Conservation (phyloP, 2,329 filamentous ascomycete genomes). For the Monosporascus cannonballus region DNA sequence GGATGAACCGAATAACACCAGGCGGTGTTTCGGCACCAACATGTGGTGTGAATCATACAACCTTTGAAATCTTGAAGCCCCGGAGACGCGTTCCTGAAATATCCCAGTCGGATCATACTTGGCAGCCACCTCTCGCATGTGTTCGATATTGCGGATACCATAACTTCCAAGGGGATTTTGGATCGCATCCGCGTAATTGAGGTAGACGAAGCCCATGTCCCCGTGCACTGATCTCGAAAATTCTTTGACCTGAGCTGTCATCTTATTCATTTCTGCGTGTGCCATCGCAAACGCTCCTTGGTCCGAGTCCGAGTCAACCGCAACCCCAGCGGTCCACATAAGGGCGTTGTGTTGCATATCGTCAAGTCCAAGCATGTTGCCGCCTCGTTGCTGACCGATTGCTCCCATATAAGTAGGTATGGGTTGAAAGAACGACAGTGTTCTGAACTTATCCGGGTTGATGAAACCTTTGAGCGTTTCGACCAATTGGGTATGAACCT, state of each 20-base stretch:
- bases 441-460: constrained; percentile 11
- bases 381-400: constrained; percentile 12
- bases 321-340: constrained; percentile 14
- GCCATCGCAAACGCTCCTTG: constrained; percentile 11
- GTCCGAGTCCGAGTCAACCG: constrained; percentile 5
- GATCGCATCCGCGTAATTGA: constrained; percentile 25
- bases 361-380: constrained; percentile 23
- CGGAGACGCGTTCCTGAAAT: constrained; percentile 25
- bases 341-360: constrained; percentile 11
- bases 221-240: constrained; percentile 13
- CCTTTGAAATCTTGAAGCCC: constrained; percentile 27
- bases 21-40: background rate
- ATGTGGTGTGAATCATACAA: background rate
- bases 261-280: constrained; percentile 6
- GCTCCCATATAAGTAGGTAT: constrained; percentile 15
- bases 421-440: constrained; percentile 16
- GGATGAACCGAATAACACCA: background rate
- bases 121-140: constrained; percentile 19
- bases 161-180: constrained; percentile 25
- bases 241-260: constrained; percentile 13
- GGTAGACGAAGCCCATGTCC: constrained; percentile 23
- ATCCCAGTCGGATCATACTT: constrained; percentile 23
- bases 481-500: constrained; percentile 10
- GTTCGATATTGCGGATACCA: constrained; percentile 17
- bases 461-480: constrained; percentile 10